phyloP scores from a whole-genome alignment of 164 flowering plant genomes.

The Vitis amurensis region DNA sequence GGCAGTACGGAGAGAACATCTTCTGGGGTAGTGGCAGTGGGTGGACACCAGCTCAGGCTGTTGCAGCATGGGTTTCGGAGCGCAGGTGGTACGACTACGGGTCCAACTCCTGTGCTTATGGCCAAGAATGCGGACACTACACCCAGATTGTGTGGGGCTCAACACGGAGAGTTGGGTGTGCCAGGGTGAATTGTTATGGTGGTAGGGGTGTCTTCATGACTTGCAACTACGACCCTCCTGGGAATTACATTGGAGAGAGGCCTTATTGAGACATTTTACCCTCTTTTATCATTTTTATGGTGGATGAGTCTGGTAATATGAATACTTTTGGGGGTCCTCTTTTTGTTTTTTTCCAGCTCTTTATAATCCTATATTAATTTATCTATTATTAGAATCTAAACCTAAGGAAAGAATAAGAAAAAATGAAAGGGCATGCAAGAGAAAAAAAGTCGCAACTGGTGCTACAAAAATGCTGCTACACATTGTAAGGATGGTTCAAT shows the following conservation, averaged over 20 bases:
- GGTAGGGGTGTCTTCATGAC: conserved; percentile 50
- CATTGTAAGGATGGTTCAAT: no score
- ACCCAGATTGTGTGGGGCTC: conserved; percentile 72
- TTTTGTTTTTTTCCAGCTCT: no score
- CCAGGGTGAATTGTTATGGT: conserved; percentile 40
- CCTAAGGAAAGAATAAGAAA: no score
- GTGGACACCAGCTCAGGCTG: conserved; percentile 62
- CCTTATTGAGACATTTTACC: conserved; percentile 43
- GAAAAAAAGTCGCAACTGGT: no score
- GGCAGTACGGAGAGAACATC: conserved; percentile 82
- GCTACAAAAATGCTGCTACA: no score
- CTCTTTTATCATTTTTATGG: not conserved
- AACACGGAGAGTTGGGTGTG: conserved; percentile 58
- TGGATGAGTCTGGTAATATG: not conserved
- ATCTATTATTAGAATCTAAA: no score
- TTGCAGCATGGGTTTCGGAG: conserved; percentile 51
- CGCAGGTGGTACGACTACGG: conserved; percentile 34
- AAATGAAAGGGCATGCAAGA: no score
- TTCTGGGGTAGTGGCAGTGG: conserved; percentile 68
- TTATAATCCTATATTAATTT: no score
- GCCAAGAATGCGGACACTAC: conserved; percentile 60
- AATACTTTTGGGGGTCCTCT: no score
- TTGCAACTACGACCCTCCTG: conserved; percentile 81
- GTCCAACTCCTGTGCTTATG: conserved; percentile 37
- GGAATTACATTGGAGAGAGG: conserved; percentile 61